phyloP scores from a whole-genome alignment of 2,329 filamentous ascomycete genomes.

The Scedosporium boydii region DNA sequence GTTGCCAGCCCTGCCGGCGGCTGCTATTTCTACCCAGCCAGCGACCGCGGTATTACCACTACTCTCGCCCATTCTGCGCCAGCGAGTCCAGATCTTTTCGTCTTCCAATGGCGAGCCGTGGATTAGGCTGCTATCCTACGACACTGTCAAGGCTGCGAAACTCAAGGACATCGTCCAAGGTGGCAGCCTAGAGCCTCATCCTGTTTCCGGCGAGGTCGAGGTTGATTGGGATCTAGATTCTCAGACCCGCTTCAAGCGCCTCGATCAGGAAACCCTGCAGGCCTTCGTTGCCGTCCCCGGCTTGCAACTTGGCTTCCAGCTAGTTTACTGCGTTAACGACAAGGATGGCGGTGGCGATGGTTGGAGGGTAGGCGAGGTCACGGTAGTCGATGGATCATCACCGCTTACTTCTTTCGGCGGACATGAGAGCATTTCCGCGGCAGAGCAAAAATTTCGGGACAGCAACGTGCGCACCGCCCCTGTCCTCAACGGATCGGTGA shows the following conservation, averaged over 20 bases:
- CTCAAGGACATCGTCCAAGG: constrained; percentile 53
- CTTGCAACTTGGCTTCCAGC: constrained; percentile 50
- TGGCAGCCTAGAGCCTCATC: constrained; percentile 66
- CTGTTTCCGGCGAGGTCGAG: constrained; percentile 71
- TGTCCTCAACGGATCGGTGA: constrained; percentile 11
- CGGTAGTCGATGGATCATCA: constrained; percentile 44
- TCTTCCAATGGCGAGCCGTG: constrained; percentile 54
- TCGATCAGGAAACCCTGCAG: constrained; percentile 69
- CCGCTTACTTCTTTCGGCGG: constrained; percentile 47
- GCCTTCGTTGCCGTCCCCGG: constrained; percentile 52
- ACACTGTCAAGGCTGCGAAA: constrained; percentile 42
- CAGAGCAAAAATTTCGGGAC: constrained; percentile 45
- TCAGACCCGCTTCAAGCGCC: constrained; percentile 52
- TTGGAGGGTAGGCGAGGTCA: constrained; percentile 66
- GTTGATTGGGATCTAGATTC: constrained; percentile 59
- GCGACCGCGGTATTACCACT: constrained; percentile 47
- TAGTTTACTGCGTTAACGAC: constrained; percentile 62
- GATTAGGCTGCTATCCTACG: constrained; percentile 65
- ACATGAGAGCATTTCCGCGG: constrained; percentile 42
- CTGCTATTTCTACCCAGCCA: constrained; percentile 47
- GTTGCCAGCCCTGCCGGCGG: constrained; percentile 49
- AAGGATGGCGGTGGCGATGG: constrained; percentile 50
- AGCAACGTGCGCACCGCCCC: constrained; percentile 13
- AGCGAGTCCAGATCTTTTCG: constrained; percentile 57
- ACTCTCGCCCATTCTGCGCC: constrained; percentile 56